phyloP scores from a whole-genome alignment of 2,329 filamentous ascomycete species.

The Penicillium concentricum region DNA sequence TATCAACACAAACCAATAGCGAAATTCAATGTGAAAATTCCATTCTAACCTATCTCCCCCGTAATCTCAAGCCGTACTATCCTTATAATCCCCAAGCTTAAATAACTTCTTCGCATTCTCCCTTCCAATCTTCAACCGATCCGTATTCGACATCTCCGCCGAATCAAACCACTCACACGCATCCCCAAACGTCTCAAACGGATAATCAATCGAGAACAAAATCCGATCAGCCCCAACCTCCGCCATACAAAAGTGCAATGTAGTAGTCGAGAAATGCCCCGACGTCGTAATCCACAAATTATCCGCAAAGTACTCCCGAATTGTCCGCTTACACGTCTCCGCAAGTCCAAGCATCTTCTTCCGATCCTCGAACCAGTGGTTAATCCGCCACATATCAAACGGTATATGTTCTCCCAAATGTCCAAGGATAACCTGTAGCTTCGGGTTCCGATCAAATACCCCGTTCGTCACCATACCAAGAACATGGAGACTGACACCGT shows the following conservation, averaged over 20 bases:
- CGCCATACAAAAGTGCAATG: slow-evolving; percentile 40
- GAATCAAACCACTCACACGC: slow-evolving; percentile 47
- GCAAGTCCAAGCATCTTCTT: slow-evolving; percentile 38
- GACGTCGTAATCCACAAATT: slow-evolving; percentile 46
- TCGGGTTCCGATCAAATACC: slow-evolving; percentile 50
- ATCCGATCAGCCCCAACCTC: slow-evolving; percentile 43
- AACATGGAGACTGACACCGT: slow-evolving; percentile 59
- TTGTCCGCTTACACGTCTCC: slow-evolving; percentile 46
- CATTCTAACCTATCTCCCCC: neutral
- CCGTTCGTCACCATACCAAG: slow-evolving; percentile 54
- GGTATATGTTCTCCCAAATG: slow-evolving; percentile 53
- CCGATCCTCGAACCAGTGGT: slow-evolving; percentile 43
- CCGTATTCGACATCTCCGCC: slow-evolving; percentile 38
- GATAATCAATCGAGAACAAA: slow-evolving; percentile 45
- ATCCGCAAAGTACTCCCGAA: slow-evolving; percentile 44
- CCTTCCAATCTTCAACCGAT: slow-evolving; percentile 45
- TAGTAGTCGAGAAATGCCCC: slow-evolving; percentile 43
- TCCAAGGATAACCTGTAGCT: slow-evolving; percentile 49
- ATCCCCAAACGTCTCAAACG: slow-evolving; percentile 42
- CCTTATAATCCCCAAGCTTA: slow-evolving; percentile 35
- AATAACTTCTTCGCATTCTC: slow-evolving; percentile 50
- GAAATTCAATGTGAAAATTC: neutral
- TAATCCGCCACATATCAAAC: slow-evolving; percentile 51
- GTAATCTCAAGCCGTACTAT: slow-evolving; percentile 25
- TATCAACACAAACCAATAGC: neutral